Evolutionary conservation across 2,329 filamentous ascomycete species (phyloP).

Genomic region (Claviceps capensis): DNA sequence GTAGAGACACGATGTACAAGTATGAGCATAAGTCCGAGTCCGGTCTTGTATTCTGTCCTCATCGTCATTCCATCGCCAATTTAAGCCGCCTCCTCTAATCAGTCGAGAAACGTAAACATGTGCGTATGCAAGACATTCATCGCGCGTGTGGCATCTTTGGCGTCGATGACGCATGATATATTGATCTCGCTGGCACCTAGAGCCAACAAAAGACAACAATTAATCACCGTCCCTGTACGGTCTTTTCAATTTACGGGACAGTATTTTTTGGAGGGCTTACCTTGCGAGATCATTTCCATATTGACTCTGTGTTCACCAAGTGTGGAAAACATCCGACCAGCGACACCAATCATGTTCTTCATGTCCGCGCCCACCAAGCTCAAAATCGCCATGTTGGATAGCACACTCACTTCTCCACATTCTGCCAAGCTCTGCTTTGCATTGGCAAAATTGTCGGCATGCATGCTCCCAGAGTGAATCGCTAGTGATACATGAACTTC

Average conservation of each 20-base stretch:
- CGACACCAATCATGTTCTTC: slow-evolving; percentile 94
- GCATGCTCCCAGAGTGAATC: slow-evolving; percentile 64
- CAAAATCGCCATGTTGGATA: slow-evolving; percentile 87
- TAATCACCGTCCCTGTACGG: neutral
- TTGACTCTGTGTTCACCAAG: slow-evolving; percentile 90
- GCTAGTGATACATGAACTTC: slow-evolving; percentile 98
- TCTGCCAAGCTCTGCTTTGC: slow-evolving; percentile 61
- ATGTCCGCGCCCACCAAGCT: slow-evolving; percentile 90
- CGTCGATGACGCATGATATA: slow-evolving; percentile 94
- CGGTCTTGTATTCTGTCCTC: neutral
- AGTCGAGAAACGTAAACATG: slow-evolving; percentile 90
- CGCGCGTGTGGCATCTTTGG: slow-evolving; percentile 76
- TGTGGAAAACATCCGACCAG: slow-evolving; percentile 87
- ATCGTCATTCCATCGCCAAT: neutral
- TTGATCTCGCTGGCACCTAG: slow-evolving; percentile 95
- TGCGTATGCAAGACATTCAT: slow-evolving; percentile 95
- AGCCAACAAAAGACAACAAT: neutral
- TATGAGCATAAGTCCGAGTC: neutral
- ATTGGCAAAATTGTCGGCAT: slow-evolving; percentile 47
- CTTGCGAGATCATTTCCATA: slow-evolving; percentile 98
- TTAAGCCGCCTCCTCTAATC: slow-evolving; percentile 1
- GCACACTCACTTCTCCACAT: slow-evolving; percentile 81
- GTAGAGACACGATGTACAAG: neutral
- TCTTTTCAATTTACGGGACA: neutral
- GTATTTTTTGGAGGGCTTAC: slow-evolving; percentile 31